Base-by-base conservation (phyloP, 441 rosid species). In the Pelargonium citronellum region DNA sequence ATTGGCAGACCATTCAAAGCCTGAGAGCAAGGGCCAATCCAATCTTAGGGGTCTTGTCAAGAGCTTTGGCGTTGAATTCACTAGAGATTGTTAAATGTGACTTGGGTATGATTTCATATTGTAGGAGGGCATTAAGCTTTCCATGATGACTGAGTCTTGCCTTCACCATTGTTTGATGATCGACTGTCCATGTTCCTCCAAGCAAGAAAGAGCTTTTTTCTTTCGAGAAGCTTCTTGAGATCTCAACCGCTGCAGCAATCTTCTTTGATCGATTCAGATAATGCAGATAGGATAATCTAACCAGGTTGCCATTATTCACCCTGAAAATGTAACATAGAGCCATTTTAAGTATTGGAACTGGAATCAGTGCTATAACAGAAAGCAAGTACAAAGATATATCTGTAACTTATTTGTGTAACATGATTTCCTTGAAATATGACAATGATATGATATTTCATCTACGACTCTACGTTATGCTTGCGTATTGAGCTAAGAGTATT, bases 21-120 rank as follows among this genome's bases (percentile, higher is more conserved):
- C 63, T 57, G 27, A 57, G 63, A 57, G 30, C 63, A 19, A 57
- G 63, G 63, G 30, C 63, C 63, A 57, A 57, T 57, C 63, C 63
- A 7, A 57, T 57, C 20, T 57, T 57, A 57, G 63, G 63, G 1
- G 27, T 19, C 27, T 19, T 57, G 1, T 57, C 63, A 19, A 57
- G 63, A 1, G 63, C 63, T 19, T 57, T 57, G 27, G 63, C 7
- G 63, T 57, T 57, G 63, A 57, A 17, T 24, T 57, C 63, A 16
- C 63, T 10, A 57, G 63, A 57, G 27, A 57, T 10, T 24, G 22
- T 19, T 24, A 57, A 57, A 10, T 17, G 8, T 8, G 63, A 57
- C 27, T 57, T 57, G 27, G 63, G 63, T 11, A 57, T 17, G 10
- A 57, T 3, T 7, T 57, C 24, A 17, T 57, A 57, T 17, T 55